A percentile compares a stretch with the other conserved stretches of the same genome.
Evolutionary conservation across 140 eudicot genomes (phyloP).

Genomic region (Ambrosia hybrid): DNA sequence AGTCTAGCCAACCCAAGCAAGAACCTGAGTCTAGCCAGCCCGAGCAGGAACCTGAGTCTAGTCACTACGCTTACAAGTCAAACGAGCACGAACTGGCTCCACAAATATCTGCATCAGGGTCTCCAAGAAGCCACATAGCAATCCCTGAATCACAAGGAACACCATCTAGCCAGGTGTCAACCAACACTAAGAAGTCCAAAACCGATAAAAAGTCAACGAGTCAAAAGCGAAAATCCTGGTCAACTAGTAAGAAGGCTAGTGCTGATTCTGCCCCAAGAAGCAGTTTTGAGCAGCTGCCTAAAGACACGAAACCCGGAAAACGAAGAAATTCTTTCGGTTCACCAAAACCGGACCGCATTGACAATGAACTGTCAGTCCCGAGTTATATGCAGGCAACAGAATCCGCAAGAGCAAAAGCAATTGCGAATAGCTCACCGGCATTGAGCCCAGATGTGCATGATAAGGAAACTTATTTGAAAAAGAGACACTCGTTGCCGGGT

Average conservation of each 20-base stretch:
- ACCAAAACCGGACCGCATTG: conserved; percentile 50
- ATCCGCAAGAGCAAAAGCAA: conserved; percentile 80
- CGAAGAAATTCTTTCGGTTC: conserved; percentile 74
- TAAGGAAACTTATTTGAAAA: conserved; percentile 55
- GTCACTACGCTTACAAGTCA: conserved; percentile 15
- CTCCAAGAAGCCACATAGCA: conserved; percentile 69
- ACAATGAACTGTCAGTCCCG: conserved; percentile 63
- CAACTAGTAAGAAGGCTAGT: conserved; percentile 50
- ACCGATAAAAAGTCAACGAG: conserved; percentile 44
- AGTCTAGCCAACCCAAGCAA: too few species aligned
- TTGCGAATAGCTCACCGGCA: conserved; percentile 63
- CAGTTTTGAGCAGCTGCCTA: conserved; percentile 60
- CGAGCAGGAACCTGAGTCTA: too few species aligned
- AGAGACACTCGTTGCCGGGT: conserved; percentile 82
- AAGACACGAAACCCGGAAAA: conserved; percentile 63
- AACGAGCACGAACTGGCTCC: conserved; percentile 29
- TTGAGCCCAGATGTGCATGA: conserved; percentile 88
- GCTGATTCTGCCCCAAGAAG: conserved; percentile 54
- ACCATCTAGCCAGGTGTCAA: conserved; percentile 71
- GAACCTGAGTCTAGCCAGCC: too few species aligned
- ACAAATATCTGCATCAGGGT: conserved; percentile 46
- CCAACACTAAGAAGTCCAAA: conserved; percentile 47
- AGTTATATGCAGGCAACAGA: conserved; percentile 95
- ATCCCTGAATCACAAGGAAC: conserved; percentile 71
- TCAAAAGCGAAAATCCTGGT: conserved; percentile 52